These are phyloP conservation scores for Cetraspora pellucida DNA, from an alignment of 192 early-diverging fungal species.

Conservation along the genomic window DNA sequence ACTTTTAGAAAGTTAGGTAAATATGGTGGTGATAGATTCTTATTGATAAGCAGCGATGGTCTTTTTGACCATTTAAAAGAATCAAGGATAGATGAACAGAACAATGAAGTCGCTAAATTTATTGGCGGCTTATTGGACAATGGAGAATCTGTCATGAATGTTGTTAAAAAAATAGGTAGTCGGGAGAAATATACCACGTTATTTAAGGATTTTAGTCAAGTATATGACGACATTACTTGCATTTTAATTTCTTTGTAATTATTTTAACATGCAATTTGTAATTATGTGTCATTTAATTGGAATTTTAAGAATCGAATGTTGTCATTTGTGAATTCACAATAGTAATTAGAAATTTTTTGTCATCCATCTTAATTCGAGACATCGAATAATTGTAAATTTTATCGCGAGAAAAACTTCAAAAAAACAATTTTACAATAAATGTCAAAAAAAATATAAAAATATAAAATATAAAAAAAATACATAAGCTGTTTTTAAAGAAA, in stretches of 20 bases:
- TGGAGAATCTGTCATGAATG: conserved; percentile 49
- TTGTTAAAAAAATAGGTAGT: conserved; percentile 50
- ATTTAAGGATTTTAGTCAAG: conserved; percentile 57
- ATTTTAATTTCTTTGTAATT: conserved; percentile 42
- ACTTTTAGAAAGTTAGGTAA: conserved; percentile 51
- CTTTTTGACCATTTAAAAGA: conserved; percentile 62
- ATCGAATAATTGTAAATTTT: too few relatives aligned
- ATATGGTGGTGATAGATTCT: conserved; percentile 44
- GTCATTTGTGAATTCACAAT: too few relatives aligned
- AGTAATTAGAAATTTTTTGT: too few relatives aligned
- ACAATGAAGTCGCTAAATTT: conserved; percentile 49
- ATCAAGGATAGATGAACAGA: conserved; percentile 52
- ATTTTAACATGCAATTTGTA: background rate
- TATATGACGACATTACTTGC: conserved; percentile 62
- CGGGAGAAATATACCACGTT: conserved; percentile 48
- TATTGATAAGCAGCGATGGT: conserved; percentile 63
- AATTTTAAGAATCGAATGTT: too few relatives aligned
- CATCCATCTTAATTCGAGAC: too few relatives aligned
- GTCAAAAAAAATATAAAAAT: too few relatives aligned
- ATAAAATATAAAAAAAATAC: too few relatives aligned
- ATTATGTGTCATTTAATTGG: background rate
- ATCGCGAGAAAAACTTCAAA: too few relatives aligned
- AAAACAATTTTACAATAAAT: too few relatives aligned
- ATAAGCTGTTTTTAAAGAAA: too few relatives aligned
- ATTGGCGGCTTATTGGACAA: conserved; percentile 56